Evolutionary conservation across 73 alveolate species (phyloP), one percentile per base, ranked within the genome.

Genomic region (Breviolum minutum): DNA sequence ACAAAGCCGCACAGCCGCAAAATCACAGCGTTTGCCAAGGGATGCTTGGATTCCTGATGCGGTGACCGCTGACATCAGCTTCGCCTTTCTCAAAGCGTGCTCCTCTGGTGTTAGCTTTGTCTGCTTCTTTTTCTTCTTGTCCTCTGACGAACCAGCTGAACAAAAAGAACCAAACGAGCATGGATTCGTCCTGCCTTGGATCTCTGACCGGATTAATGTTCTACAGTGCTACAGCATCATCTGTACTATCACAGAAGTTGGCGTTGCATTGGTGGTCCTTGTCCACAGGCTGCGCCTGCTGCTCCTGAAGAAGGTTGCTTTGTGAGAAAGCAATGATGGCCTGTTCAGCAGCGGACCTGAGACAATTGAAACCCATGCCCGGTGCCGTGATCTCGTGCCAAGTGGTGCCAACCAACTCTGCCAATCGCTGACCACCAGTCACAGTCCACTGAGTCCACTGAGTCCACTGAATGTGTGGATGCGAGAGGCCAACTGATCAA

Each of bases 311-410:
- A 61, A 85, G 69, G 29, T 85, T 62, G 40, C 79, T 85, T 60
- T 62, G 68, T 16, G 95, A 29, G 85, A 88, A 88, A 13, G 95
- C 95, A 26, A 88, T 88, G 95, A 88, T 68, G 84, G 95, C 95
- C 95, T 88, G 95, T 85, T 88, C 95, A 5, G 95, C 95, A 5
- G 95, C 95, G 8, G 95, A 88, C 95, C 95, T 88, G 22, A 22
- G 54, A 40, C 54, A 40, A 40, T 40, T 40, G 54, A 40, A 40
- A 40, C 54, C 54, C 54, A 40, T 40, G 54, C 54, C 54, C 54
- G 54, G 54, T 40, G 54, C 54, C 54, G 3, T 40, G 3, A 40
- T 40, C 54, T 3, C 3, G 54, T 40, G 54, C 54, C 54, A 40
- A 40, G 3, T 40, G 0, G 54, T 40, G 54, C 54, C 54, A 40